These are phyloP conservation scores for Trematosphaeria pertusa DNA, from an alignment of 2,329 filamentous ascomycete species.

Conservation along the genomic window DNA sequence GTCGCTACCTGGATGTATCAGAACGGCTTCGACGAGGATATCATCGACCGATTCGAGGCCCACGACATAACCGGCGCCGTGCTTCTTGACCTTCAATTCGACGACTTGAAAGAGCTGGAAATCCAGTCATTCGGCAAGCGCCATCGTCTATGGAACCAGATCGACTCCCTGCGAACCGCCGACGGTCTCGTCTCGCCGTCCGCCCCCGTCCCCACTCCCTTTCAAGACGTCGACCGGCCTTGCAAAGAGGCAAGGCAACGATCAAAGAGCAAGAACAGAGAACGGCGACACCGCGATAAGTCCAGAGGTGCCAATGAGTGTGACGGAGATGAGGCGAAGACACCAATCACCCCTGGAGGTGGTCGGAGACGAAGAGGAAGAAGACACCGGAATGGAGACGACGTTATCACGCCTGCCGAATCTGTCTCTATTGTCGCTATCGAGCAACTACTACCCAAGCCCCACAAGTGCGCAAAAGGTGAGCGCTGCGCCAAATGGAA, in stretches of 20 bases:
- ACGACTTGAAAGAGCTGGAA: slow-evolving; percentile 81
- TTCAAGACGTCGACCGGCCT: slow-evolving; percentile 56
- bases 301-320: slow-evolving; percentile 29
- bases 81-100: slow-evolving; percentile 87
- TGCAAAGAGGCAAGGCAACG: slow-evolving; percentile 46
- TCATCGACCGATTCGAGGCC: slow-evolving; percentile 84
- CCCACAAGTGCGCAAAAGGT: slow-evolving; percentile 84
- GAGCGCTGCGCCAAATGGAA: slow-evolving; percentile 84
- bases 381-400: slow-evolving; percentile 54
- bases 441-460: slow-evolving; percentile 84
- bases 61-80: slow-evolving; percentile 93
- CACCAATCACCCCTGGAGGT: slow-evolving; percentile 41
- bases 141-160: slow-evolving; percentile 80
- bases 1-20: slow-evolving; percentile 88
- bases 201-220: slow-evolving; percentile 55
- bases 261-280: slow-evolving; percentile 46
- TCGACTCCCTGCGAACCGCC: slow-evolving; percentile 68
- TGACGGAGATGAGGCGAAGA: slow-evolving; percentile 33
- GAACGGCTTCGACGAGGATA: slow-evolving; percentile 75
- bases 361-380: slow-evolving; percentile 49
- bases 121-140: slow-evolving; percentile 83
- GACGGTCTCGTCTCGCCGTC: slow-evolving; percentile 48
- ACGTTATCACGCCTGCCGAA: slow-evolving; percentile 78
- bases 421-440: slow-evolving; percentile 92
- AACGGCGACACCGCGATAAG: slow-evolving; percentile 39